Conservation (phyloP, 2,329 filamentous ascomycete species). For the Annulohypoxylon truncatum region DNA sequence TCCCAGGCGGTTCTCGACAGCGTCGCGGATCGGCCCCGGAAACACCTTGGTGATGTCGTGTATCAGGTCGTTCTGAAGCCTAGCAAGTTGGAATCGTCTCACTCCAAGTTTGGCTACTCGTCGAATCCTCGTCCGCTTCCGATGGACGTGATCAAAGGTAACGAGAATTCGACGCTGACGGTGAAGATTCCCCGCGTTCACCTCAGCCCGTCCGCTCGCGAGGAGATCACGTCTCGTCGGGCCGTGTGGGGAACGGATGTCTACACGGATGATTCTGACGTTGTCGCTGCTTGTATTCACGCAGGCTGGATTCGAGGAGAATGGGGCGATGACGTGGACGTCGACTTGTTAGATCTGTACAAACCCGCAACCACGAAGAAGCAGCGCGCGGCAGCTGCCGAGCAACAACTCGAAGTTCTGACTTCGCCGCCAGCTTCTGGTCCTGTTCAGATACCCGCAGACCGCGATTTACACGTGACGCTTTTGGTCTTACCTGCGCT, state of each 20-base stretch:
- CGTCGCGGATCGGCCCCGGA: constrained; percentile 75
- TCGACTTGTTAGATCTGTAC: constrained; percentile 71
- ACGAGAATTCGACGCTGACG: constrained; percentile 90
- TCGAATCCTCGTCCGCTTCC: constrained; percentile 79
- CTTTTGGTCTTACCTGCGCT: constrained; percentile 84
- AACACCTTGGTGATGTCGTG: constrained; percentile 85
- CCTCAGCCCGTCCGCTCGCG: constrained; percentile 74
- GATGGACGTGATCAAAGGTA: constrained; percentile 74
- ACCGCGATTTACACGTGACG: constrained; percentile 88
- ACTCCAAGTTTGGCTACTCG: constrained; percentile 58
- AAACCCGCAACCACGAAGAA: constrained; percentile 52
- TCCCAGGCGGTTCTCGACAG: constrained; percentile 78
- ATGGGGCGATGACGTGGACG: constrained; percentile 83
- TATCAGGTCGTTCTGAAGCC: constrained; percentile 77
- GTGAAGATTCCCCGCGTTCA: constrained; percentile 87
- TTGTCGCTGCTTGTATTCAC: constrained; percentile 92
- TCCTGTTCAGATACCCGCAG: constrained; percentile 71
- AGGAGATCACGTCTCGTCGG: constrained; percentile 83
- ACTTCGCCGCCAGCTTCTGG: constrained; percentile 67
- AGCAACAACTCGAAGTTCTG: constrained; percentile 57
- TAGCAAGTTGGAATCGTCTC: constrained; percentile 58
- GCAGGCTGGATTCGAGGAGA: constrained; percentile 91
- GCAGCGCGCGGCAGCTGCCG: constrained; percentile 45
- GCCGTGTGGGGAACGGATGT: constrained; percentile 94
- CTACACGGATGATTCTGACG: constrained; percentile 95